Conservation (phyloP, 495 filamentous ascomycete species). For the Neurospora sp. region DNA sequence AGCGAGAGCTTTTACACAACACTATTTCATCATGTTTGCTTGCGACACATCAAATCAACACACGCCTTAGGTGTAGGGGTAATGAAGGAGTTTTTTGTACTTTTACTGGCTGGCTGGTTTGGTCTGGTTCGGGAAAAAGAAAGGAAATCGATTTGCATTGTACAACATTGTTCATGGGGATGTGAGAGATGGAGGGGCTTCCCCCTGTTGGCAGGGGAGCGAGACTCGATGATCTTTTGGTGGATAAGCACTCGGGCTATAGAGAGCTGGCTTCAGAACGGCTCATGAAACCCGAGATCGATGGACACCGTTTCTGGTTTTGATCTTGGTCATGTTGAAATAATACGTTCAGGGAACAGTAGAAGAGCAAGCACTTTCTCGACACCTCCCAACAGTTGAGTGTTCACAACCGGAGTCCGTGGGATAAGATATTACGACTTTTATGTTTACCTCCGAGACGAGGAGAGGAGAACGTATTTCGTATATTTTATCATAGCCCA, state of each 20-base stretch:
- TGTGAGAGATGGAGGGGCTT: neutral
- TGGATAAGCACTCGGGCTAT: neutral
- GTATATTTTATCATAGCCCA: no score
- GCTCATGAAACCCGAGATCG: neutral
- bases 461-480: no score
- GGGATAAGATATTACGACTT: no score
- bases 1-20: neutral
- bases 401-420: neutral
- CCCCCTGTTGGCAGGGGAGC: neutral
- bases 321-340: neutral
- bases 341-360: neutral
- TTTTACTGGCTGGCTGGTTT: neutral
- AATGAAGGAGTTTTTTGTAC: neutral
- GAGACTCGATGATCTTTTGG: neutral
- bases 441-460: no score
- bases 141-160: neutral
- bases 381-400: neutral
- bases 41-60: neutral
- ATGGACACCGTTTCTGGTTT: neutral
- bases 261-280: neutral
- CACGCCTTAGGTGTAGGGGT: neutral
- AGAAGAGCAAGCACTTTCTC: neutral
- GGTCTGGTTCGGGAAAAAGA: constrained; percentile 1
- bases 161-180: neutral
- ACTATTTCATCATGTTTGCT: neutral